phyloP scores from a whole-genome alignment of 768 basidiomycete species.

The Lactarius psammicola region DNA sequence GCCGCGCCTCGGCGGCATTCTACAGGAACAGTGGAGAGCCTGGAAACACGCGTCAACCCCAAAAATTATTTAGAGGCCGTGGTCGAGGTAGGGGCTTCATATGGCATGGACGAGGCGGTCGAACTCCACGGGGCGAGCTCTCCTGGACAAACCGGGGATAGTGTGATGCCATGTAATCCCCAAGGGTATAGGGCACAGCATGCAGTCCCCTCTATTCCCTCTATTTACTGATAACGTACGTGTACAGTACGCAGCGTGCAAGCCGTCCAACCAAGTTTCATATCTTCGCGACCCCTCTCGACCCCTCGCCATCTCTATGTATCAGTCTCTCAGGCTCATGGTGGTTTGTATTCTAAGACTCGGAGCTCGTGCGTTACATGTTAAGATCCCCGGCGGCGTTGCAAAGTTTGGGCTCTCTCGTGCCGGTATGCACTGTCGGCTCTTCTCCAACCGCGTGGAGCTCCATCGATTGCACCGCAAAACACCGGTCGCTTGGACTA shows the following conservation, averaged over 20 bases:
- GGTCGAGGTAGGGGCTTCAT: slow-evolving; percentile 2
- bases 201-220: background rate
- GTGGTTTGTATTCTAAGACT: background rate
- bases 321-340: background rate
- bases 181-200: background rate
- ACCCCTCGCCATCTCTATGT: background rate
- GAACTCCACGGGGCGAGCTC: background rate
- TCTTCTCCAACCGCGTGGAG: background rate
- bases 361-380: background rate
- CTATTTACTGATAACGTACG: background rate
- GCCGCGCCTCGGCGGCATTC: background rate
- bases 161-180: background rate
- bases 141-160: background rate
- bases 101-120: slow-evolving; percentile 7
- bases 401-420: background rate
- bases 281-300: background rate
- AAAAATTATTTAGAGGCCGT: background rate
- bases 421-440: background rate
- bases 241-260: background rate
- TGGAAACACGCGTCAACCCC: background rate
- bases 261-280: background rate
- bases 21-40: background rate
- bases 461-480: background rate
- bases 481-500: background rate
- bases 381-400: background rate